phyloP scores from a whole-genome alignment of 768 basidiomycete genomes.

The Rhodotorula toruloides region DNA sequence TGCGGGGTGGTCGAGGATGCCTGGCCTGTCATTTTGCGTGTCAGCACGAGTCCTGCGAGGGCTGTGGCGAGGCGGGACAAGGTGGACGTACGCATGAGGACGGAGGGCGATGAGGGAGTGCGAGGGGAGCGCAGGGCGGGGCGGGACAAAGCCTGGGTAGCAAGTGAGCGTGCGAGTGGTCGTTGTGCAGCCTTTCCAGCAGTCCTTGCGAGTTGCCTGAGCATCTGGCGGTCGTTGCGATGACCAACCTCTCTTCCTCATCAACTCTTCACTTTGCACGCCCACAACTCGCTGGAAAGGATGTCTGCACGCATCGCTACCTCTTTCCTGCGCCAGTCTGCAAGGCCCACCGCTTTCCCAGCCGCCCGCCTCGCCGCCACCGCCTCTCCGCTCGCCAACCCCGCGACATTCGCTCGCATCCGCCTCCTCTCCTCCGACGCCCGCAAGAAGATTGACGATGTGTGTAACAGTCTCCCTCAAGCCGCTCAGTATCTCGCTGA shows the following conservation, averaged over 20 bases:
- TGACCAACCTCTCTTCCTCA: neutral
- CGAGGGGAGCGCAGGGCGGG: no score
- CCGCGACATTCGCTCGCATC: conserved; percentile 4
- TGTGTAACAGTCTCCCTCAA: neutral
- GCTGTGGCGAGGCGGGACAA: neutral
- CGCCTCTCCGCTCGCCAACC: conserved; percentile 8
- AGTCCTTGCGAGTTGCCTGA: no score
- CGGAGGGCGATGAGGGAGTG: neutral
- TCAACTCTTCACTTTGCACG: no score
- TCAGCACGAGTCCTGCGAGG: neutral
- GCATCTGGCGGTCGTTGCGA: no score
- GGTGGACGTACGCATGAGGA: neutral
- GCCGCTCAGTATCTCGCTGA: neutral
- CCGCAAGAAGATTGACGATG: conserved; percentile 28
- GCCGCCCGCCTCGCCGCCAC: neutral
- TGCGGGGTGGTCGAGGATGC: conserved; percentile 22
- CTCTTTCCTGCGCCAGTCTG: neutral
- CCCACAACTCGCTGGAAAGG: no score
- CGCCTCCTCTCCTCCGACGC: conserved; percentile 17
- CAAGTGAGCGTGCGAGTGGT: no score
- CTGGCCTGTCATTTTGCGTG: neutral
- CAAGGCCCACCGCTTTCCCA: neutral
- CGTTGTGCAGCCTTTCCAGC: no score
- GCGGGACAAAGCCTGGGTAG: no score
- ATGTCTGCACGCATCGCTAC: no score